phyloP scores from a whole-genome alignment of 192 early-diverging fungal genomes.

The Podila epicladia region DNA sequence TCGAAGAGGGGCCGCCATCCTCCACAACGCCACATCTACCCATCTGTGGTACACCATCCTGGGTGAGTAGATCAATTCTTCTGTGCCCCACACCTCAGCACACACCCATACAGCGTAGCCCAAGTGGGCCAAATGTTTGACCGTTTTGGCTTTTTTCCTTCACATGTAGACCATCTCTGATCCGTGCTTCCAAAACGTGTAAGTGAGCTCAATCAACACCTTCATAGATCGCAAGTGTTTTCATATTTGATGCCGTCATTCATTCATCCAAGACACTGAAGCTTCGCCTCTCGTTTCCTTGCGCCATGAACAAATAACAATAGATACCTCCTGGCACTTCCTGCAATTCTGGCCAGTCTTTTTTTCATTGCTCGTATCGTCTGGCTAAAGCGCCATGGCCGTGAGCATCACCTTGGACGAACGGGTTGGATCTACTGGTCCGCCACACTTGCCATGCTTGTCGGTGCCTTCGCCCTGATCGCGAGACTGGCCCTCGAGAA shows the following conservation, averaged over 20 bases:
- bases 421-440: constrained; percentile 29
- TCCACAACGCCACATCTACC: no score
- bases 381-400: constrained; percentile 13
- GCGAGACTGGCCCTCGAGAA: neutral
- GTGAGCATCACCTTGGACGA: constrained; percentile 21
- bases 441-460: constrained; percentile 12
- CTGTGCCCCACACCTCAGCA: no score
- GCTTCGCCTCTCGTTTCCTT: neutral
- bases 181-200: constrained; percentile 20
- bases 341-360: constrained; percentile 2
- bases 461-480: constrained; percentile 1
- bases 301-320: no score
- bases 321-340: constrained; percentile 20
- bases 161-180: neutral
- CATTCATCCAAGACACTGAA: neutral
- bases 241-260: neutral
- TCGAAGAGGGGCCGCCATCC: no score
- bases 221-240: neutral
- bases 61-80: no score
- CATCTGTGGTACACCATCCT: no score
- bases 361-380: constrained; percentile 9
- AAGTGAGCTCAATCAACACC: neutral
- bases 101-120: no score
- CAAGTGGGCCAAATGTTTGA: no score
- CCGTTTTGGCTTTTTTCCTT: neutral